Evolutionary conservation across 441 rosid species (phyloP).

Genomic region (Populus hybrid): DNA sequence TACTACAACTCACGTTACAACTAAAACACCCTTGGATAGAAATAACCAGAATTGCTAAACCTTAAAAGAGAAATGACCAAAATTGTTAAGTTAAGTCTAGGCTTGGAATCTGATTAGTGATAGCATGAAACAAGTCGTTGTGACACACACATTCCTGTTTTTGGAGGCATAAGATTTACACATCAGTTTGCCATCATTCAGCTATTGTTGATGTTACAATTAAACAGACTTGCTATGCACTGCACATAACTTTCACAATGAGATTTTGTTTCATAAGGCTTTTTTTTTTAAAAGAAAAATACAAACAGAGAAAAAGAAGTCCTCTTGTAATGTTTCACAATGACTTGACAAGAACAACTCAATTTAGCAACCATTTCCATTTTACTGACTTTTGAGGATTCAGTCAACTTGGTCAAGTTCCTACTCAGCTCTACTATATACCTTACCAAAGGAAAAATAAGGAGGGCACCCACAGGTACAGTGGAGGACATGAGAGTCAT

Average conservation of each 20-base stretch:
- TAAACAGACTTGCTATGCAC: background rate
- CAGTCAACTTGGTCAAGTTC: background rate
- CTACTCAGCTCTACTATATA: background rate
- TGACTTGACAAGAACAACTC: background rate
- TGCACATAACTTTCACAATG: background rate
- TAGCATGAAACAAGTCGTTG: background rate
- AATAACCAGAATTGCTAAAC: background rate
- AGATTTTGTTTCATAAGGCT: background rate
- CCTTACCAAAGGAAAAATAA: background rate
- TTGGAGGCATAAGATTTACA: background rate
- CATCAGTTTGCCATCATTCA: background rate
- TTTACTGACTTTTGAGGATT: background rate
- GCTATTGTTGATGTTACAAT: background rate
- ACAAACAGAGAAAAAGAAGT: background rate
- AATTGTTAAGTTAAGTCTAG: background rate
- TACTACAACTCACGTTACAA: background rate
- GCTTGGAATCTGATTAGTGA: background rate
- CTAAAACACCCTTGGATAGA: background rate
- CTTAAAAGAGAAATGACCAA: background rate
- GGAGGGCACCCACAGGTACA: background rate
- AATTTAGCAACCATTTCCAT: background rate
- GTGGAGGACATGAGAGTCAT: background rate
- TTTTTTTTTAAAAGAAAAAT: background rate
- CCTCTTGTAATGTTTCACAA: background rate
- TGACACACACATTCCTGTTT: background rate